Conservation (phyloP, 306 rosid species). For the Casuarina glauca region DNA sequence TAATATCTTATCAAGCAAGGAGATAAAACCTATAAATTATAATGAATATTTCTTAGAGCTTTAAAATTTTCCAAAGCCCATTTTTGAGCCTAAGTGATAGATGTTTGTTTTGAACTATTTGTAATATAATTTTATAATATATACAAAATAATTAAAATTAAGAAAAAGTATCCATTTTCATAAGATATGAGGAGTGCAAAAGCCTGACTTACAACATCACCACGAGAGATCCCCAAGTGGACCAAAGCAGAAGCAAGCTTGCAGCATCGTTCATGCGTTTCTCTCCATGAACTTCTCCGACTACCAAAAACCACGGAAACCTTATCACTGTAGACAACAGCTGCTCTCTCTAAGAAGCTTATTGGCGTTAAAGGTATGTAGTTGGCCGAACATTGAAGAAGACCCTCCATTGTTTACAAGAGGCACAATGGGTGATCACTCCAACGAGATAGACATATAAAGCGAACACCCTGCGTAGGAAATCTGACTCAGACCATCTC, state of each 20-base stretch:
- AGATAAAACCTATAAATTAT: too few species aligned
- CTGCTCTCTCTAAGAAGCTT: conserved; percentile 56
- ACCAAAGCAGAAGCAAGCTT: conserved; percentile 61
- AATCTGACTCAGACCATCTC: neutral
- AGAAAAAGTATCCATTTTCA: too few species aligned
- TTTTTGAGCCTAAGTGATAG: too few species aligned
- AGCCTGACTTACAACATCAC: conserved; percentile 48
- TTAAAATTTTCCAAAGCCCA: too few species aligned
- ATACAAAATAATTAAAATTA: too few species aligned
- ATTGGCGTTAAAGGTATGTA: conserved; percentile 54
- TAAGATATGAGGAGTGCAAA: too few species aligned
- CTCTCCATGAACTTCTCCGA: conserved; percentile 48
- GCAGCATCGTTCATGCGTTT: conserved; percentile 58
- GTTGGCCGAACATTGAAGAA: conserved; percentile 39
- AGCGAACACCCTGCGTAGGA: neutral
- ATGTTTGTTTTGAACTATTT: too few species aligned
- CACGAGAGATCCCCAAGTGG: conserved; percentile 50
- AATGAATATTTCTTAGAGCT: too few species aligned
- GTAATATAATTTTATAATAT: too few species aligned
- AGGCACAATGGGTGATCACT: too few species aligned
- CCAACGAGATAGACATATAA: too few species aligned
- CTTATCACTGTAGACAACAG: conserved; percentile 38
- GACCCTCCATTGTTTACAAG: conserved; percentile 9
- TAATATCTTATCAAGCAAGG: too few species aligned
- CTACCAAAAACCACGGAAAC: conserved; percentile 44